Conservation (phyloP, 495 filamentous ascomycete species). For the Tetracladium marchalianum region DNA sequence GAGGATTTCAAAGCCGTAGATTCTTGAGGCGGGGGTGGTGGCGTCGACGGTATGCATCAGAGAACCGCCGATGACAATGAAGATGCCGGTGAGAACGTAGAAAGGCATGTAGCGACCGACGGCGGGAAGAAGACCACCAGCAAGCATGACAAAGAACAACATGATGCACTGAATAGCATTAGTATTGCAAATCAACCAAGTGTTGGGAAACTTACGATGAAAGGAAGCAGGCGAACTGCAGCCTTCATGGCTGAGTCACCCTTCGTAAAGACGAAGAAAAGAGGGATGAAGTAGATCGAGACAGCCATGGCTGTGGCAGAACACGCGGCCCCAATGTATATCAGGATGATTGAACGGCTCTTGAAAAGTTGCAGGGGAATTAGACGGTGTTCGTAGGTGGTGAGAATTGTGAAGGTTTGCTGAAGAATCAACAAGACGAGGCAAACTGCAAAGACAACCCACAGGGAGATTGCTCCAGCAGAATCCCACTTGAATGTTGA, state of each 20-base stretch:
- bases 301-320: constrained; percentile 23
- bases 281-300: constrained; percentile 38
- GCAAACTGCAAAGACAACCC: constrained; percentile 32
- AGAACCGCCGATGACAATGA: constrained; percentile 36
- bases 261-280: constrained; percentile 38
- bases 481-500: constrained; percentile 32
- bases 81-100: constrained; percentile 36
- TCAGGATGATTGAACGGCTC: constrained; percentile 22
- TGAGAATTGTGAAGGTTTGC: constrained; percentile 38
- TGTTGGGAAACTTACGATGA: constrained; percentile 22
- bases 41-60: constrained; percentile 31
- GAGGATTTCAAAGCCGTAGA: constrained; percentile 39
- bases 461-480: constrained; percentile 36
- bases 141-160: constrained; percentile 25
- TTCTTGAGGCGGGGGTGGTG: constrained; percentile 19
- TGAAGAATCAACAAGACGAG: constrained; percentile 33
- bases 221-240: constrained; percentile 40
- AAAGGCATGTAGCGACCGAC: constrained; percentile 42
- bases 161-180: constrained; percentile 14
- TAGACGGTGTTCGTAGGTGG: constrained; percentile 29
- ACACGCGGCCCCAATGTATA: constrained; percentile 29
- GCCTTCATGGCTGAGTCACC: constrained; percentile 26
- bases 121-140: constrained; percentile 38
- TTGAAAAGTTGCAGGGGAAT: constrained; percentile 35
- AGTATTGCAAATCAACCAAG: constrained; percentile 4